Evolutionary conservation across 192 early-diverging fungal genomes (phyloP), one percentile per base, ranked within the genome.

Genomic region (Thoreauomyces humboldtii): DNA sequence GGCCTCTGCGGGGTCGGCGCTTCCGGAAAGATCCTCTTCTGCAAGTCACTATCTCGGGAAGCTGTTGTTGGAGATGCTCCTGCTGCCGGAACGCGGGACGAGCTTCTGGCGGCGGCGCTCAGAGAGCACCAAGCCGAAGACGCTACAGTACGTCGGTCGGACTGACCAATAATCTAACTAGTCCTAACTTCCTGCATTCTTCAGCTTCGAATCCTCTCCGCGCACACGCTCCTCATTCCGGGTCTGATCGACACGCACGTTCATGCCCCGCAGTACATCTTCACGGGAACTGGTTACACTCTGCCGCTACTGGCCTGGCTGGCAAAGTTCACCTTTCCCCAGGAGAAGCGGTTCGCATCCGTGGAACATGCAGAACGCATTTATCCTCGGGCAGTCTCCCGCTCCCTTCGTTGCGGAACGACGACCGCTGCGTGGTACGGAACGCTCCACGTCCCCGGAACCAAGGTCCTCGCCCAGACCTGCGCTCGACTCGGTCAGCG

Each of bases 231-330:
- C 68, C 73, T 96, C 57, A 78, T 93, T 59, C 95, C 93, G 32
- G 95, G 95, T 17, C 84, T 96, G 34, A 77, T 98, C 34, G 95
- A 98, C 57, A 95, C 93, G 15, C 96, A 98, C 74, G 88, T 88
- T 47, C 96, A 98, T 70, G 92, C 93, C 34, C 88, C 96, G 19
- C 96, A 98, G 79, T 92, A 89, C 63, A 77, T 87, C 17, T 94
- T 89, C 67, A 79, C 89, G 17, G 96, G 94, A 28, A 90, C 88
- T 7, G 96, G 94, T 17, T 88, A 91, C 75, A 92, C 94, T 59
- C 78, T 96, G 42, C 91, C 91, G 22, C 75, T 98, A 44, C 87
- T 98, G 35, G 84, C 91, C 33, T 93, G 92, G 95, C 84, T 94
- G 29, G 77, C 91, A 35, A 91, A 78, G 32, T 94, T 94, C 79